Evolutionary conservation across 306 rosid species (phyloP).

Genomic region (Prunus persica): DNA sequence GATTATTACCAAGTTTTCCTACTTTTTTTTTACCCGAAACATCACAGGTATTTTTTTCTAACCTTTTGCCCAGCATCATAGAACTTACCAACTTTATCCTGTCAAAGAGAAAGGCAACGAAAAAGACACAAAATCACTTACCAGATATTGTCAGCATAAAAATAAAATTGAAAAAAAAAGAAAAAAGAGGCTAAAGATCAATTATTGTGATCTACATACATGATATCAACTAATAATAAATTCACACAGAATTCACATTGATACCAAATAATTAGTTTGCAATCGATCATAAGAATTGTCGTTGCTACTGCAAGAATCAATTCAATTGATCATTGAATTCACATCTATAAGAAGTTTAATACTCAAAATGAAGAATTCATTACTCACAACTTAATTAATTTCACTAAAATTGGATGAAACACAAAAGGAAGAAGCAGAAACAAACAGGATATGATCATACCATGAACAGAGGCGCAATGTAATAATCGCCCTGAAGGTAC

Average conservation of each 20-base stretch:
- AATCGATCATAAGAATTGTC: neutral
- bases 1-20: conserved; percentile 33
- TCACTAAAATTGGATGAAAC: neutral
- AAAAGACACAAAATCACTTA: conserved; percentile 10
- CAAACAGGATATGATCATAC: conserved; percentile 26
- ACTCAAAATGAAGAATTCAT: too few relatives aligned
- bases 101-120: conserved; percentile 36
- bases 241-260: neutral
- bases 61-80: conserved; percentile 30
- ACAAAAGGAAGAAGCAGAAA: neutral
- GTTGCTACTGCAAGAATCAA: neutral
- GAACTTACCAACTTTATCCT: conserved; percentile 99
- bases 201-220: neutral
- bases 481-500: conserved; percentile 86
- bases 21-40: conserved; percentile 39
- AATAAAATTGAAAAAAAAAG: neutral
- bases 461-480: conserved; percentile 94
- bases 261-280: neutral
- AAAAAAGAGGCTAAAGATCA: neutral
- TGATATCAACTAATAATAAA: neutral
- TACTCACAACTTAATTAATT: neutral
- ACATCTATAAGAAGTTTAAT: neutral
- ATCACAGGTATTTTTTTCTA: conserved; percentile 18
- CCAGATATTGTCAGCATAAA: neutral
- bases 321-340: neutral